phyloP scores from a whole-genome alignment of 495 filamentous ascomycete species.

The Oleoguttula mirabilis region DNA sequence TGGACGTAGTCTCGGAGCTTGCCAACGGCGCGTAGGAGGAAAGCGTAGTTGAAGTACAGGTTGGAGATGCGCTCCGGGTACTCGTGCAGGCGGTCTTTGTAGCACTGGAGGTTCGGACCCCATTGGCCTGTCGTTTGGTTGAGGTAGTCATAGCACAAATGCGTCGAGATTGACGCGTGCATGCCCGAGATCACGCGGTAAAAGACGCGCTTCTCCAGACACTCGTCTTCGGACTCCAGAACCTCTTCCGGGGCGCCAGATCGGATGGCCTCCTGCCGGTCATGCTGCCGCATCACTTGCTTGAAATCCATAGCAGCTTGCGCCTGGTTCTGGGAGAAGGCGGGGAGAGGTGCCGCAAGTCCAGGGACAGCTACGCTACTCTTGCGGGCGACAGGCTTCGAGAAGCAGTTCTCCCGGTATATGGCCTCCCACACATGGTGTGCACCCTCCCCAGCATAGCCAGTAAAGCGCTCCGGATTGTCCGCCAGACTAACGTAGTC shows the following conservation, averaged over 20 bases:
- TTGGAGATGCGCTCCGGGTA: slow-evolving; percentile 90
- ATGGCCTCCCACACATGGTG: slow-evolving; percentile 91
- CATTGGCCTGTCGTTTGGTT: slow-evolving; percentile 92
- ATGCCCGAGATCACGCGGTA: slow-evolving; percentile 90
- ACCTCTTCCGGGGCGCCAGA: slow-evolving; percentile 23
- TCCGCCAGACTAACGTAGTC: slow-evolving; percentile 91
- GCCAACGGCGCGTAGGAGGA: slow-evolving; percentile 75
- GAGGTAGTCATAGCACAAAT: slow-evolving; percentile 91
- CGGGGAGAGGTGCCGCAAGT: slow-evolving; percentile 15
- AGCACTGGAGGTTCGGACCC: slow-evolving; percentile 86
- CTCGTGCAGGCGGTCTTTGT: slow-evolving; percentile 65
- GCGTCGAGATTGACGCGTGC: slow-evolving; percentile 92
- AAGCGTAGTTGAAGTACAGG: slow-evolving; percentile 96
- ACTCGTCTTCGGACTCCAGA: slow-evolving; percentile 73
- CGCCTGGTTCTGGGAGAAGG: slow-evolving; percentile 23
- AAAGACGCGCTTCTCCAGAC: slow-evolving; percentile 94
- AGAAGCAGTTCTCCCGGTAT: slow-evolving; percentile 95
- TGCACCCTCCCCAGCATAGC: slow-evolving; percentile 72
- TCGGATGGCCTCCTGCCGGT: slow-evolving; percentile 46
- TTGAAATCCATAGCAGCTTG: slow-evolving; percentile 76
- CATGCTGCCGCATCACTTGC: slow-evolving; percentile 62
- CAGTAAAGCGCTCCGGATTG: slow-evolving; percentile 92
- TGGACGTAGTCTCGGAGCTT: slow-evolving; percentile 81
- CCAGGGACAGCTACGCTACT: slow-evolving; percentile 2
- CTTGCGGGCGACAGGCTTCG: slow-evolving; percentile 38